Evolutionary conservation across 1,284 basidiomycete genomes (phyloP), one percentile per base, ranked within the genome.

Genomic region (Cutaneotrichosporon arboriforme): DNA sequence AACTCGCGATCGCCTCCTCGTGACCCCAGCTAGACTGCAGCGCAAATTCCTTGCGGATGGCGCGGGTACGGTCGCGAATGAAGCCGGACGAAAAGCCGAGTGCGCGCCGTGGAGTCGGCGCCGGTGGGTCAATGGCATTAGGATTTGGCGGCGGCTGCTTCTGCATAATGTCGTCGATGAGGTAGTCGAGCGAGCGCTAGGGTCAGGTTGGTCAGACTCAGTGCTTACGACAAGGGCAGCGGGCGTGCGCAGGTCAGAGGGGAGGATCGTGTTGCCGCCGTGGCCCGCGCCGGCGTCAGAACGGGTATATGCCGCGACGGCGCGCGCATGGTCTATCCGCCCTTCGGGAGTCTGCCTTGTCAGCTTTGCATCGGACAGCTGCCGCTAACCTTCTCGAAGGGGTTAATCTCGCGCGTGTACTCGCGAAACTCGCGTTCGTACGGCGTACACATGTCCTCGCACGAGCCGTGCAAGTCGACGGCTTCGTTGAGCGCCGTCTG

Each of bases 251-350:
- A 98, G 78, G 69, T 98, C 94, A 1, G 90, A 92, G 2, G 94
- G 93, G 1, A 96, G 72, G 75, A 94, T 89, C 13, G 64, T 63
- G 12, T 66, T 60, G 10, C 58, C 65, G 21, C 71, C 71, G 36
- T 65, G 62, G 9, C 70, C 71, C 15, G 70, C 70, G 3, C 94
- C 93, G 1, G 91, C 90, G 20, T 66, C 81, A 3, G 90, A 92
- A 33, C 94, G 85, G 65, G 94, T 90, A 70, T 94, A 98, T 65
- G 88, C 89, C 69, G 96, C 96, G 51, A 97, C 94, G 0, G 93
- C 91, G 46, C 86, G 84, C 35, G 79, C 78, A 58, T 91, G 90
- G 65, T 96, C 86, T 14, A 97, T 86, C 18, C 85, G 80, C 68
- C 61, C 59, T 85, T 43, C 84, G 45, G 57, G 65, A 62, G 57